Percentiles rank a stretch among this genome's conserved stretches.
Conservation (phyloP, 2,329 filamentous ascomycete genomes). For the Colletotrichum musae region DNA sequence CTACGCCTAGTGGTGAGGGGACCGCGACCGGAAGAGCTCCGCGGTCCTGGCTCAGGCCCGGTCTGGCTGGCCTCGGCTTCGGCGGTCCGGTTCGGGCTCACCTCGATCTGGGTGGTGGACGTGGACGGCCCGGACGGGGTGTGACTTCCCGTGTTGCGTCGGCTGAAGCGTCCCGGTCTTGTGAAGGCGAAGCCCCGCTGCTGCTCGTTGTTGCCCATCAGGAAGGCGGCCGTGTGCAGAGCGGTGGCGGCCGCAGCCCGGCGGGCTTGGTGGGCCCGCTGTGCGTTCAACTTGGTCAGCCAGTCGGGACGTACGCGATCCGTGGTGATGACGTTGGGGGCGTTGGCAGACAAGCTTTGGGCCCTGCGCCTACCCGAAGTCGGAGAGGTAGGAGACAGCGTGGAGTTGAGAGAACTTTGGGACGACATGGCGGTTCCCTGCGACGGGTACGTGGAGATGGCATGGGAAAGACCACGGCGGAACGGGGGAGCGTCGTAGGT, state of each 20-base stretch:
- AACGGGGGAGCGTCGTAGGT: conserved; percentile 93
- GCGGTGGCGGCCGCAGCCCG: conserved; percentile 94
- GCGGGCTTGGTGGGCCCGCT: conserved; percentile 86
- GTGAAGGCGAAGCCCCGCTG: conserved; percentile 62
- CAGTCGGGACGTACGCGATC: conserved; percentile 95
- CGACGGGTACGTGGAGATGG: conserved; percentile 65
- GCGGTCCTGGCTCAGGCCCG: conserved; percentile 52
- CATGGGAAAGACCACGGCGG: conserved; percentile 84
- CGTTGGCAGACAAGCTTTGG: conserved; percentile 82
- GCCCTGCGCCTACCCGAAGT: conserved; percentile 61
- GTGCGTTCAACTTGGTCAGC: conserved; percentile 89
- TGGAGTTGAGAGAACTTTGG: conserved; percentile 81
- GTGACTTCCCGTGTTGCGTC: conserved; percentile 64
- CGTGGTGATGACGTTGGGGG: conserved; percentile 90
- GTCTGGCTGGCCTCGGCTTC: conserved; percentile 46
- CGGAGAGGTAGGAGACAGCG: conserved; percentile 57
- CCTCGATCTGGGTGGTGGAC: conserved; percentile 49
- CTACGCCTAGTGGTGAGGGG: conserved; percentile 52
- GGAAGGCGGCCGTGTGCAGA: conserved; percentile 92
- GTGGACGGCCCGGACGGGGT: conserved; percentile 45
- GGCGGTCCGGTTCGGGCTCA: conserved; percentile 47
- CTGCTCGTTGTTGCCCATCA: conserved; percentile 78
- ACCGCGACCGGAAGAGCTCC: conserved; percentile 49
- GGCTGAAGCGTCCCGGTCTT: conserved; percentile 67
- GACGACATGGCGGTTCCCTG: conserved; percentile 86